Conservation (phyloP, 441 rosid genomes). For the Viola pubescens region DNA sequence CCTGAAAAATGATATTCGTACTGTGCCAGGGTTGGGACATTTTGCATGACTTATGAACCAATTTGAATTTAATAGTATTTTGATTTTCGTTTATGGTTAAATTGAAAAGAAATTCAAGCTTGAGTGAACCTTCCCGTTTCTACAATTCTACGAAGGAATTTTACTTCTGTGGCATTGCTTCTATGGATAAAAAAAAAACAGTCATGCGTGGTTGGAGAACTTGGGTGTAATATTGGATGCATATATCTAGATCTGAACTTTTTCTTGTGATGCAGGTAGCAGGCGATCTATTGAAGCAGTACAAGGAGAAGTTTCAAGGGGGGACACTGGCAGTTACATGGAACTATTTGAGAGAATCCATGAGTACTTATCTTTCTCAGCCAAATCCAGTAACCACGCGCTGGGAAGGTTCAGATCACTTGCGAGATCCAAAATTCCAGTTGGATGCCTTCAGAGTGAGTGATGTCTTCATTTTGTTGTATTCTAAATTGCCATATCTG, state of each 20-base stretch:
- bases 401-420: constrained; percentile 91
- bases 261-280: constrained; percentile 55
- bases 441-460: constrained; percentile 95
- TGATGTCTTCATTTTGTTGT: constrained; percentile 6
- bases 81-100: neutral
- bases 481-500: neutral
- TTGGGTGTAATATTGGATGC: no score
- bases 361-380: constrained; percentile 83
- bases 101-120: neutral
- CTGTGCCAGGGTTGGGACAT: no score
- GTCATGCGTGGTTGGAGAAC: no score
- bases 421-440: constrained; percentile 89
- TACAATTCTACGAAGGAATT: neutral
- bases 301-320: constrained; percentile 87
- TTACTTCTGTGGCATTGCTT: neutral
- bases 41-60: no score
- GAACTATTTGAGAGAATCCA: constrained; percentile 92
- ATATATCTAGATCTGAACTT: constrained; percentile 7
- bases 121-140: neutral
- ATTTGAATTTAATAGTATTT: no score
- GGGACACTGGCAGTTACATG: constrained; percentile 89
- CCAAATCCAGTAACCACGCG: constrained; percentile 92
- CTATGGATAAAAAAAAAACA: neutral
- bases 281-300: constrained; percentile 79
- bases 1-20: no score